Conservation (phyloP, 2,329 filamentous ascomycete species). For the Exophiala spinifera region DNA sequence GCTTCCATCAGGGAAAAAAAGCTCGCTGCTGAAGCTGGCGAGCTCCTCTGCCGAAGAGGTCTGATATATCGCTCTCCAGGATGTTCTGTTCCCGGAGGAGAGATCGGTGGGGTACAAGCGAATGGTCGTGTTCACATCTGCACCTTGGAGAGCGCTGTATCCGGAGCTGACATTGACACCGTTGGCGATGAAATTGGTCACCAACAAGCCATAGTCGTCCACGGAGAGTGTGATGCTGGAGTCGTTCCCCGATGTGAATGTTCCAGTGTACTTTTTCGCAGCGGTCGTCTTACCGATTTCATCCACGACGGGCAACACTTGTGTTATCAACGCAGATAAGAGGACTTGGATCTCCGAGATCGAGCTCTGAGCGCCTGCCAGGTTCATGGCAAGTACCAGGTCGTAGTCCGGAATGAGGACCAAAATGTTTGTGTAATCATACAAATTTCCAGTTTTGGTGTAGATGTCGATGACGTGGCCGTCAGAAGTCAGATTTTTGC, state of each 20-base stretch:
- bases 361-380: background rate
- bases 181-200: slow-evolving; percentile 1
- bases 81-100: background rate
- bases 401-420: slow-evolving; percentile 17
- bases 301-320: slow-evolving; percentile 7
- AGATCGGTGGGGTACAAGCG: slow-evolving; percentile 1
- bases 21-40: background rate
- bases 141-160: background rate
- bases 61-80: slow-evolving; percentile 6
- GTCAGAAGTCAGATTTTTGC: slow-evolving; percentile 11
- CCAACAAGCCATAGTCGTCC: slow-evolving; percentile 4
- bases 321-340: background rate
- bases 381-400: slow-evolving; percentile 4
- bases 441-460: slow-evolving; percentile 8
- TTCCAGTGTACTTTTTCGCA: background rate
- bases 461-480: slow-evolving; percentile 6
- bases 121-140: background rate
- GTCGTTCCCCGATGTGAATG: background rate
- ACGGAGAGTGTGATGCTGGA: slow-evolving; percentile 2
- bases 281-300: slow-evolving; percentile 3
- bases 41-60: background rate
- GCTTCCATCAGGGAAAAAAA: slow-evolving; percentile 9
- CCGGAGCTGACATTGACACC: background rate
- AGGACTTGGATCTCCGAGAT: background rate
- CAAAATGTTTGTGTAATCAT: slow-evolving; percentile 1